These are phyloP conservation scores for Casuarina glauca DNA, from an alignment of 306 rosid genomes.

Conservation along the genomic window DNA sequence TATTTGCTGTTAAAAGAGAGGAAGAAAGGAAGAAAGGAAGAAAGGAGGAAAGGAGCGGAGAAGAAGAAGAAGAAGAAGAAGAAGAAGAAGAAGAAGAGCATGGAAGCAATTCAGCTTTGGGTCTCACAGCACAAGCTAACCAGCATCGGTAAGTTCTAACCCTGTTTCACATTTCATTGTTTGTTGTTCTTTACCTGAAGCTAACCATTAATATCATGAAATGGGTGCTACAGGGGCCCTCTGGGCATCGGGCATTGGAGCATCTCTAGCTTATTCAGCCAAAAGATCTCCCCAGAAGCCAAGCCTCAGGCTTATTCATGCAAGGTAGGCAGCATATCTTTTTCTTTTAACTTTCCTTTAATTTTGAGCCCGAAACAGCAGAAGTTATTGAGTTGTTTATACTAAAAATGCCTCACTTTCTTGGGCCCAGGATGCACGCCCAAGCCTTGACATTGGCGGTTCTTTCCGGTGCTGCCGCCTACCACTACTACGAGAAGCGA, in stretches of 20 bases:
- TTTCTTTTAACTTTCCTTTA: not conserved
- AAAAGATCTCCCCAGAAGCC: slow-evolving; percentile 63
- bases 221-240: slow-evolving; percentile 45
- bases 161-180: not conserved
- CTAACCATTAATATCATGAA: not conserved
- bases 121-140: slow-evolving; percentile 74
- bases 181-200: not conserved
- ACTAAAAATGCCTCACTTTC: not conserved
- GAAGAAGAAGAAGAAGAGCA: slow-evolving; percentile 24
- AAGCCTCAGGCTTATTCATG: slow-evolving; percentile 86
- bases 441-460: slow-evolving; percentile 84
- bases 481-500: slow-evolving; percentile 63
- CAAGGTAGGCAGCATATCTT: slow-evolving; percentile 39
- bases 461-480: slow-evolving; percentile 73
- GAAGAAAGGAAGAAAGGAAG: slow-evolving; percentile 3
- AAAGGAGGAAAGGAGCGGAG: slow-evolving; percentile 13
- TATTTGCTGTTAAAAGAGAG: not conserved
- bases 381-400: no score
- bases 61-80: not conserved
- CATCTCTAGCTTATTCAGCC: slow-evolving; percentile 56
- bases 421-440: slow-evolving; percentile 66
- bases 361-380: no score
- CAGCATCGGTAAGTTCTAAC: slow-evolving; percentile 55
- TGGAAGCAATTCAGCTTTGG: slow-evolving; percentile 80
- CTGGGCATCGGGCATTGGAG: slow-evolving; percentile 83